Evolutionary conservation across 2,329 filamentous ascomycete genomes (phyloP).

Genomic region (Chrysosporium keratinophilum): DNA sequence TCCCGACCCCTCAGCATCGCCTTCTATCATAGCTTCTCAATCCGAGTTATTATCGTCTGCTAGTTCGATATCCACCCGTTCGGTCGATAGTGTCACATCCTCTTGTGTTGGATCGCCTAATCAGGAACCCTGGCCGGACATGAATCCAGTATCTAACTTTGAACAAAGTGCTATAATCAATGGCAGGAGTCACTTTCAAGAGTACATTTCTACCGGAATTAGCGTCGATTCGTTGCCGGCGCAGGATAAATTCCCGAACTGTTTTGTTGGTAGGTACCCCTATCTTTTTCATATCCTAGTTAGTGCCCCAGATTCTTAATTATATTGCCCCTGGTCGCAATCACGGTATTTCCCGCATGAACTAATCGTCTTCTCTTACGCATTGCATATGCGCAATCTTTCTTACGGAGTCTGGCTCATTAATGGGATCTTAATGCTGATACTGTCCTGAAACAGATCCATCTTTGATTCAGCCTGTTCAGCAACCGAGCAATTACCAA

Average conservation of each 20-base stretch:
- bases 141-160: constrained; percentile 46
- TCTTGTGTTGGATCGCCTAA: constrained; percentile 59
- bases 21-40: constrained; percentile 26
- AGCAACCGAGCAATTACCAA: constrained; percentile 23
- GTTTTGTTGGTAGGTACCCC: constrained; percentile 40
- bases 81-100: constrained; percentile 48
- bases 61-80: constrained; percentile 52
- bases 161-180: constrained; percentile 54
- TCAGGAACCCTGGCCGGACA: constrained; percentile 49
- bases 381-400: too few relatives aligned
- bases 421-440: too few relatives aligned
- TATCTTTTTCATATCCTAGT: too few relatives aligned
- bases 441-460: constrained; percentile 39
- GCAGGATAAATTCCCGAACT: constrained; percentile 36
- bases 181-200: constrained; percentile 46
- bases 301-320: too few relatives aligned
- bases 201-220: constrained; percentile 39
- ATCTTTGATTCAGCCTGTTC: constrained; percentile 46
- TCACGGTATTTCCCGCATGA: too few relatives aligned
- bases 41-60: constrained; percentile 45
- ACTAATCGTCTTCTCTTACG: too few relatives aligned
- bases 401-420: too few relatives aligned
- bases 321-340: too few relatives aligned
- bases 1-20: constrained; percentile 8
- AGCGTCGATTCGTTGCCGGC: constrained; percentile 35